phyloP scores from a whole-genome alignment of 345 rosid genomes.

The Iberis pinnata region DNA sequence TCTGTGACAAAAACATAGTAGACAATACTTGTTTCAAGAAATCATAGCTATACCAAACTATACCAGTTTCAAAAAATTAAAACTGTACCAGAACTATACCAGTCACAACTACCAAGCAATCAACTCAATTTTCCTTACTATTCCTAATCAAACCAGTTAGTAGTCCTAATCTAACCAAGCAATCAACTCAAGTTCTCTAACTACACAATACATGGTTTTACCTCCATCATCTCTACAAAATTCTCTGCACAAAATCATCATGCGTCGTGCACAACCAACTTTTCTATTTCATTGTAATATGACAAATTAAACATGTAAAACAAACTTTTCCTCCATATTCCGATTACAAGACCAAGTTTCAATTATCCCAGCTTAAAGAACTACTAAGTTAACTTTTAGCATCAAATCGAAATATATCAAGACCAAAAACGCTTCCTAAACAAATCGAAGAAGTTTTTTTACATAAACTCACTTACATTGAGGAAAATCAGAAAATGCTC shows the following conservation, averaged over 20 bases:
- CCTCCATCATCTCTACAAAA: too few relatives aligned
- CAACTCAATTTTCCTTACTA: too few relatives aligned
- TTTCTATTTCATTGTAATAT: neutral
- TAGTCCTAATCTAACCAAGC: too few relatives aligned
- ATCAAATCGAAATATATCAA: neutral
- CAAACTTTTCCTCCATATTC: neutral
- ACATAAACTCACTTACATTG: constrained; percentile 18
- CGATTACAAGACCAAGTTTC: too few relatives aligned
- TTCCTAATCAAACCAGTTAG: too few relatives aligned
- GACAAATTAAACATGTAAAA: neutral
- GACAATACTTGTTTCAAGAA: too few relatives aligned
- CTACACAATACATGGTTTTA: too few relatives aligned
- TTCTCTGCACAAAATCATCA: constrained; percentile 49
- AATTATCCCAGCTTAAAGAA: neutral
- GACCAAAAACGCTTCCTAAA: neutral
- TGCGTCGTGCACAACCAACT: constrained; percentile 7
- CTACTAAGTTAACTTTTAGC: neutral
- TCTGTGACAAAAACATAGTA: constrained; percentile 1
- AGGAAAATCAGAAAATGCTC: neutral
- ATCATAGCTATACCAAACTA: too few relatives aligned
- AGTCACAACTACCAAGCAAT: too few relatives aligned
- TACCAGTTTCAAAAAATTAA: too few relatives aligned
- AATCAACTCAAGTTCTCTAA: too few relatives aligned
- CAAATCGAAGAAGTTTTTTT: neutral
- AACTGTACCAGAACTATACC: too few relatives aligned